phyloP scores from a whole-genome alignment of 2,329 filamentous ascomycete species.

The Hypoxylon sp. region DNA sequence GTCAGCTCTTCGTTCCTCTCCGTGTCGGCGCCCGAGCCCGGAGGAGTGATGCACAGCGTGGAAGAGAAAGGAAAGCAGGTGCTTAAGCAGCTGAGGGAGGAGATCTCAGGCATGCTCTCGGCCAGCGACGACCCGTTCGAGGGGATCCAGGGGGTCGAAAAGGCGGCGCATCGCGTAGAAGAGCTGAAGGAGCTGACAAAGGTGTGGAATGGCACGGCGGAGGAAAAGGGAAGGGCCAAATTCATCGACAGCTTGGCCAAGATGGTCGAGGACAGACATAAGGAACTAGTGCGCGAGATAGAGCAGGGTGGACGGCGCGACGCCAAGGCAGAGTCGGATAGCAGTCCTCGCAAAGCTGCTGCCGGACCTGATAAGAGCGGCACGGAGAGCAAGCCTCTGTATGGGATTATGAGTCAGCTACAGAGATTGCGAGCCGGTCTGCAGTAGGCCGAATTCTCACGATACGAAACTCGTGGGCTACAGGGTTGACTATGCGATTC shows the following conservation, averaged over 20 bases:
- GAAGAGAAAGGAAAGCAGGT: conserved; percentile 89
- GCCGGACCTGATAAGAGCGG: conserved; percentile 40
- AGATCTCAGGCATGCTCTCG: conserved; percentile 74
- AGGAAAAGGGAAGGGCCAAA: conserved; percentile 83
- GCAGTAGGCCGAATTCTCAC: conserved; percentile 40
- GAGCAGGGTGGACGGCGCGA: conserved; percentile 54
- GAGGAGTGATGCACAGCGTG: conserved; percentile 67
- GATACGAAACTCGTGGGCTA: neutral
- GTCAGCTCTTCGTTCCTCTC: conserved; percentile 87
- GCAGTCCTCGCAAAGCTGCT: conserved; percentile 47
- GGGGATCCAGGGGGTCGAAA: conserved; percentile 75
- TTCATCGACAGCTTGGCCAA: conserved; percentile 84
- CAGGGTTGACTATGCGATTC: neutral
- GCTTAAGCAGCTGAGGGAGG: conserved; percentile 72
- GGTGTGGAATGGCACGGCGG: conserved; percentile 96
- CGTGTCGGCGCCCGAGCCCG: conserved; percentile 83
- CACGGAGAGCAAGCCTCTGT: conserved; percentile 55
- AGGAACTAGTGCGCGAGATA: conserved; percentile 60
- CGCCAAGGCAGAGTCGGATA: conserved; percentile 45
- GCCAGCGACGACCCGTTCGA: conserved; percentile 63
- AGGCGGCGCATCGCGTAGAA: conserved; percentile 76
- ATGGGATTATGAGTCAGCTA: conserved; percentile 68
- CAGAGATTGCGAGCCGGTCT: conserved; percentile 66
- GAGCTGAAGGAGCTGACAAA: conserved; percentile 76
- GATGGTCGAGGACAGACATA: conserved; percentile 79